Base-by-base conservation (phyloP, 345 rosid genomes). In the Raphanus sativus region DNA sequence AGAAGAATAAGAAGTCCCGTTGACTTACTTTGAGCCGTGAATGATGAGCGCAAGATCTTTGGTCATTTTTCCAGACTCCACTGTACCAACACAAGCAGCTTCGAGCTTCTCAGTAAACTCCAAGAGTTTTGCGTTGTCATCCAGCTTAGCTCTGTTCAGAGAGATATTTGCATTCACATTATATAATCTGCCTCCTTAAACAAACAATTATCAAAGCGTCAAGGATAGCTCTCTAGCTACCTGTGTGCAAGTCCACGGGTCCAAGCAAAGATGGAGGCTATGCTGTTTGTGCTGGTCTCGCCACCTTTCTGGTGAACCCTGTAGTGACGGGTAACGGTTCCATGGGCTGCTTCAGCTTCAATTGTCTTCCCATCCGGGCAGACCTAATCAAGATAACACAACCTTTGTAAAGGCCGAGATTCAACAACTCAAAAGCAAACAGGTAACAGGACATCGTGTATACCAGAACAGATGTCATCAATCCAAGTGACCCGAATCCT, bases 321-420 rank as follows among this genome's bases (percentile, higher is more conserved):
- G 84, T 79, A 95, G 85, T 95, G 99, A 33, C 99, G 86, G 1
- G 99, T 95, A 30, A 95, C 99, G 0, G 99, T 95, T 59, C 99
- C 99, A 40, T 95, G 99, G 3, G 99, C 99, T 25, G 99, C 99
- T 84, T 95, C 99, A 66, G 99, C 95, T 86, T 95, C 99, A 33
- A 95, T 92, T 0, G 99, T 95, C 86, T 92, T 95, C n/a, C 99
- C 99, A 80, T 95, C 99, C 0, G 99, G 99, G 77, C 99, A 95
- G 40, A 95, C 98, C 99, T 95, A 85, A 74, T 61, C 8, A 5
- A 76, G 48, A 64, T 52, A 5, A 59, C 69, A 75, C 55, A 67
- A n/a, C 62, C 60, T 15, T 48, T 42, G 62, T 67, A 15, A 68
- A 21, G 21, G 21, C 55, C 52, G 58, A 13, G 55, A 69, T 10